Conservation (phyloP, 345 rosid genomes). For the Acer saccharum region DNA sequence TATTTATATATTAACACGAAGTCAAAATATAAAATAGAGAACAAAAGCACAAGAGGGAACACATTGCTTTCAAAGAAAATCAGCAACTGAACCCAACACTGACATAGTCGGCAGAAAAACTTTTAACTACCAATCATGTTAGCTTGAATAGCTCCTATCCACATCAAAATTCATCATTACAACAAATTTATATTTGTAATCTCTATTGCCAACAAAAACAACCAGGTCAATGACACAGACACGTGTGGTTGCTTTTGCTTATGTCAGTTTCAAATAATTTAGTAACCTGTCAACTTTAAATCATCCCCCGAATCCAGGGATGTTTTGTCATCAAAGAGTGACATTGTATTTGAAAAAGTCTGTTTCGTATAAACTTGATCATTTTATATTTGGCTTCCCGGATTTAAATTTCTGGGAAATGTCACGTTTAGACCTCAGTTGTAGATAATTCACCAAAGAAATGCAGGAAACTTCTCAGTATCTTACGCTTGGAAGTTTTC, state of each 20-base stretch:
- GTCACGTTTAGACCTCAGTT: neutral
- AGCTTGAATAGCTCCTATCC: neutral
- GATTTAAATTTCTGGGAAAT: neutral
- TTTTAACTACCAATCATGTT: neutral
- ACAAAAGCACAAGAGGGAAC: neutral
- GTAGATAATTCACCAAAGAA: neutral
- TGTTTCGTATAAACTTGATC: neutral
- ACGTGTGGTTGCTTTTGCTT: neutral
- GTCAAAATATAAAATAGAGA: neutral
- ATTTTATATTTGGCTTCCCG: neutral
- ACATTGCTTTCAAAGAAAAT: neutral
- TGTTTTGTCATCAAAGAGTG: neutral
- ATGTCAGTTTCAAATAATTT: neutral
- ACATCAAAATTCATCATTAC: neutral
- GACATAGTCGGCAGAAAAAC: neutral
- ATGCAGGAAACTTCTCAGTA: neutral
- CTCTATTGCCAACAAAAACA: neutral
- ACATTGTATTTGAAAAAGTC: neutral
- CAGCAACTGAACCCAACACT: neutral
- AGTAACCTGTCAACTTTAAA: neutral
- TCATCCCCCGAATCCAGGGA: neutral
- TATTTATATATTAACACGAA: too few species aligned
- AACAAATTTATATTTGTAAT: neutral
- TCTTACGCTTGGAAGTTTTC: conserved; percentile 22
- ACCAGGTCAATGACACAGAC: neutral